Percentiles rank a stretch among this genome's conserved stretches.
phyloP scores from a whole-genome alignment of 345 rosid genomes.

The Euphorbia lathyris region DNA sequence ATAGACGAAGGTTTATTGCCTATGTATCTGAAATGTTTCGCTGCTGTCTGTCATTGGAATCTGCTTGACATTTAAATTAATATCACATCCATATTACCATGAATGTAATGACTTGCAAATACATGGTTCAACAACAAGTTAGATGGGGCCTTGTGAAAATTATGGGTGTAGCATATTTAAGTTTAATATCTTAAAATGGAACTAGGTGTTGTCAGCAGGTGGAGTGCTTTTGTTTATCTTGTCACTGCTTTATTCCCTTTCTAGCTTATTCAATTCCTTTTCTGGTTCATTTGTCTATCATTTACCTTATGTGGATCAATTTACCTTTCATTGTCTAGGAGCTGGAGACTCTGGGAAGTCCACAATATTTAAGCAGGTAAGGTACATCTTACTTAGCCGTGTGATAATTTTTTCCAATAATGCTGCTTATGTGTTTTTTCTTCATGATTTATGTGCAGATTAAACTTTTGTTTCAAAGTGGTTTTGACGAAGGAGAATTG shows the following conservation, averaged over 20 bases:
- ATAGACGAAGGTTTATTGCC: neutral
- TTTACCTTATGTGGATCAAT: neutral
- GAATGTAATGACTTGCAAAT: neutral
- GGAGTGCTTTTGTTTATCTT: neutral
- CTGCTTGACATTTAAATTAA: neutral
- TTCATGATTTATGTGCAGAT: constrained; percentile 47
- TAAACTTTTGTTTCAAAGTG: constrained; percentile 95
- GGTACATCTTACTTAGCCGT: constrained; percentile 11
- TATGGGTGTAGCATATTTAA: neutral
- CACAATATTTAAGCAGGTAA: constrained; percentile 97
- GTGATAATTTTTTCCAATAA: neutral
- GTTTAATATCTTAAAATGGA: no score
- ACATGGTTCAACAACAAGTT: neutral
- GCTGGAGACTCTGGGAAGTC: constrained; percentile 99
- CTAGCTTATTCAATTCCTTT: neutral
- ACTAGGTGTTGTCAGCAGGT: neutral
- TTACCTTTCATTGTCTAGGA: constrained; percentile 45
- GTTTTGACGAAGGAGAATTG: constrained; percentile 84
- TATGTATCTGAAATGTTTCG: neutral
- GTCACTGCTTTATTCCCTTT: neutral
- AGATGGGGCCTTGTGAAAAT: neutral
- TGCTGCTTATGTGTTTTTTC: constrained; percentile 8
- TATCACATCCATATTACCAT: neutral
- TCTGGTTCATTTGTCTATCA: neutral
- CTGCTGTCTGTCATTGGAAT: neutral